A percentile compares a stretch with the other conserved stretches of the same genome.
Conservation (phyloP, 78 protist genomes). For the Speleostelium caveatum region DNA sequence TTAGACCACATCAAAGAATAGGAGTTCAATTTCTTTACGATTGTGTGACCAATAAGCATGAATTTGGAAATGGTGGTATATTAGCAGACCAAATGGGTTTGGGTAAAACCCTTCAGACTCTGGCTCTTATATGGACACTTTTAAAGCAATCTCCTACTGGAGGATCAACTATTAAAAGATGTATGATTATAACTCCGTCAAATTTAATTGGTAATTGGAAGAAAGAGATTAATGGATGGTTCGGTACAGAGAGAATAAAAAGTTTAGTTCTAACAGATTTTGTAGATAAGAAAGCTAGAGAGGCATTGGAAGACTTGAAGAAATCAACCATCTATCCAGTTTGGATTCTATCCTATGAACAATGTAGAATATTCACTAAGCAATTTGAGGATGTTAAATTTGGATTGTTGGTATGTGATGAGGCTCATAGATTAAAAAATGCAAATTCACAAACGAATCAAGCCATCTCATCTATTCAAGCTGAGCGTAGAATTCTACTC, state of each 20-base stretch:
- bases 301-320: slow-evolving; percentile 46
- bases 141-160: slow-evolving; percentile 81
- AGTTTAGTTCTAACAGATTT: slow-evolving; percentile 55
- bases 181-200: slow-evolving; percentile 84
- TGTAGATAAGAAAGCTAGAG: slow-evolving; percentile 25
- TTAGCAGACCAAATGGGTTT: slow-evolving; percentile 85
- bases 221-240: slow-evolving; percentile 79
- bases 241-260: slow-evolving; percentile 66
- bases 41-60: slow-evolving; percentile 75
- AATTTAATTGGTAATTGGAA: slow-evolving; percentile 84
- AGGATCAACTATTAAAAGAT: slow-evolving; percentile 37
- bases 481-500: slow-evolving; percentile 78
- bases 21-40: slow-evolving; percentile 93
- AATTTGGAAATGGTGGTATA: slow-evolving; percentile 48
- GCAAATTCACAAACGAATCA: slow-evolving; percentile 42
- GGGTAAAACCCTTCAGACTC: slow-evolving; percentile 93
- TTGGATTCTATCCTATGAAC: slow-evolving; percentile 74
- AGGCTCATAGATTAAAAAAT: slow-evolving; percentile 92
- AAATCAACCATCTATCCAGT: slow-evolving; percentile 54
- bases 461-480: slow-evolving; percentile 39
- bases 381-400: slow-evolving; percentile 5
- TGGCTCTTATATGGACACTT: slow-evolving; percentile 89
- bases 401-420: slow-evolving; percentile 81
- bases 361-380: slow-evolving; percentile 38
- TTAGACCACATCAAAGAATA: slow-evolving; percentile 93